phyloP scores from a whole-genome alignment of 169 alveolate genomes.

The Theileria annulata region DNA sequence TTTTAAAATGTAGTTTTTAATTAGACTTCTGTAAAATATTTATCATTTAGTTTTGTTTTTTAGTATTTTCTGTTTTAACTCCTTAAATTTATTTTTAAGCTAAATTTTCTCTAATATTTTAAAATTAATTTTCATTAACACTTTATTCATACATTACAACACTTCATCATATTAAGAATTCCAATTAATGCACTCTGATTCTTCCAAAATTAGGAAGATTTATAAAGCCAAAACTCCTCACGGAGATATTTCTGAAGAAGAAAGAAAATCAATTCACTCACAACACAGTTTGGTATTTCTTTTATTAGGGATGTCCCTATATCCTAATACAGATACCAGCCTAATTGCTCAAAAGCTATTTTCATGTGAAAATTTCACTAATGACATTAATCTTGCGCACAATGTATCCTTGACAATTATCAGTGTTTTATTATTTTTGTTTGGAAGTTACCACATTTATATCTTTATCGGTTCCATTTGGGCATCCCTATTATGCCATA shows the following conservation, averaged over 20 bases:
- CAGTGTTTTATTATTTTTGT: not conserved
- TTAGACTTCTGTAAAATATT: not conserved
- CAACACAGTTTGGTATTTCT: slow-evolving; percentile 15
- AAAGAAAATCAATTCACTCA: not conserved
- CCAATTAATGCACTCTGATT: not conserved
- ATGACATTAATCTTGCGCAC: slow-evolving; percentile 17
- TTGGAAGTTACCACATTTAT: not conserved
- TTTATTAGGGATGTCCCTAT: slow-evolving; percentile 11
- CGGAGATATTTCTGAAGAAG: slow-evolving; percentile 3
- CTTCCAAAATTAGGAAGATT: not conserved
- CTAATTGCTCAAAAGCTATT: slow-evolving; percentile 18
- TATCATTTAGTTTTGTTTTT: not conserved
- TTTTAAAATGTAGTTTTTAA: not conserved
- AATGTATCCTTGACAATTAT: slow-evolving; percentile 8
- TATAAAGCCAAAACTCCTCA: not conserved
- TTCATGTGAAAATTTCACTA: slow-evolving; percentile 19
- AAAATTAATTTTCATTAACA: not conserved
- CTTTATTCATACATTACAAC: not conserved
- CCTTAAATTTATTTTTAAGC: not conserved
- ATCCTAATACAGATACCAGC: slow-evolving; percentile 13
- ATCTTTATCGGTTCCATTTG: slow-evolving; percentile 1
- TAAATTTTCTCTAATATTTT: not conserved
- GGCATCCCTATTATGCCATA: slow-evolving; percentile 7
- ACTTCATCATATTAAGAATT: not conserved
- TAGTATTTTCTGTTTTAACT: not conserved